Evolutionary conservation across 306 rosid species (phyloP).

Genomic region (Gynostemma pentaphyllum): DNA sequence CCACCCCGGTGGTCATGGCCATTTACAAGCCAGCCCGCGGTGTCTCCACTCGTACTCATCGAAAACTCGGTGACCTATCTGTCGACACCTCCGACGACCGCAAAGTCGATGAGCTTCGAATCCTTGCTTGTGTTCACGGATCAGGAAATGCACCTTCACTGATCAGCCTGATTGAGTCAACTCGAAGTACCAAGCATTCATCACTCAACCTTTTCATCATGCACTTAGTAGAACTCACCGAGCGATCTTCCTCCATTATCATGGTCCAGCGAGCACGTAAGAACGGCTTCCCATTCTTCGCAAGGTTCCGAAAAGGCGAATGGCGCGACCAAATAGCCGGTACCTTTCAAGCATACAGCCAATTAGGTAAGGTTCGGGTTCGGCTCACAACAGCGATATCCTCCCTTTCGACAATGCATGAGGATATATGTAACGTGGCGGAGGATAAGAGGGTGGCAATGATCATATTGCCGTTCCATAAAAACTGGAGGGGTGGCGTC

Average conservation of each 20-base stretch:
- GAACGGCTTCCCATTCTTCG: slow-evolving; percentile 72
- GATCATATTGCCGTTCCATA: slow-evolving; percentile 66
- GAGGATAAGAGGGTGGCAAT: slow-evolving; percentile 54
- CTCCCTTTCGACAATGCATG: slow-evolving; percentile 55
- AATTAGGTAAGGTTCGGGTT: slow-evolving; percentile 44
- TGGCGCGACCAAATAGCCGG: slow-evolving; percentile 35
- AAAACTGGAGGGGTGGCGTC: slow-evolving; percentile 32
- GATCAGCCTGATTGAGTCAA: slow-evolving; percentile 41
- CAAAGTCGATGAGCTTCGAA: slow-evolving; percentile 26
- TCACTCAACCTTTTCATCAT: slow-evolving; percentile 47
- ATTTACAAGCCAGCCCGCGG: slow-evolving; percentile 55
- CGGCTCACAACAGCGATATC: slow-evolving; percentile 63
- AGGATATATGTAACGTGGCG: slow-evolving; percentile 71
- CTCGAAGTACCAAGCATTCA: slow-evolving; percentile 33
- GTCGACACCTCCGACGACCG: background rate
- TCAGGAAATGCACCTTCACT: slow-evolving; percentile 45
- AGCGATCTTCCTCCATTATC: slow-evolving; percentile 65
- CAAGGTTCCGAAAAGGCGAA: slow-evolving; percentile 18
- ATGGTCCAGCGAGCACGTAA: slow-evolving; percentile 46
- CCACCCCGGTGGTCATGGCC: slow-evolving; percentile 69
- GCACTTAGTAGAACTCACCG: slow-evolving; percentile 76
- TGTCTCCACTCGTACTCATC: slow-evolving; percentile 11
- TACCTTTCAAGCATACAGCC: slow-evolving; percentile 51
- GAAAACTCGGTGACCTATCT: slow-evolving; percentile 42
- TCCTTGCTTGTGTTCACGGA: slow-evolving; percentile 67